Conservation (phyloP, 306 rosid species). For the Cucurbita ficifolia region DNA sequence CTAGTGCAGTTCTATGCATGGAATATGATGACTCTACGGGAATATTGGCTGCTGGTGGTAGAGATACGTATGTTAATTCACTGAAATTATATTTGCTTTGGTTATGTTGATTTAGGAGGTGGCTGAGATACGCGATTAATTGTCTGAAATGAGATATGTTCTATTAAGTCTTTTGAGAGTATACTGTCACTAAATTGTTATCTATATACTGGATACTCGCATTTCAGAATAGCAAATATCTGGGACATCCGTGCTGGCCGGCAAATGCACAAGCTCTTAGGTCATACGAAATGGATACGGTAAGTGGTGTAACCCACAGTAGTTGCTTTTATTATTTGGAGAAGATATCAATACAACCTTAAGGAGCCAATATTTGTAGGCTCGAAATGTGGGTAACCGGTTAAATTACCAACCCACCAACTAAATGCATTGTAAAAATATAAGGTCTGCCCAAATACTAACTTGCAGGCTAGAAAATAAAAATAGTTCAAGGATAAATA, state of each 20-base stretch:
- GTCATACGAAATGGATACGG: constrained; percentile 95
- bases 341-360: not conserved
- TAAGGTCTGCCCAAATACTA: not conserved
- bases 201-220: constrained; percentile 15
- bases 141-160: constrained; percentile 7
- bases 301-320: constrained; percentile 6
- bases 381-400: not conserved
- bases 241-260: constrained; percentile 94
- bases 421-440: not conserved
- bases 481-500: not conserved
- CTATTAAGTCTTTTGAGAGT: not conserved
- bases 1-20: constrained; percentile 91
- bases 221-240: constrained; percentile 64
- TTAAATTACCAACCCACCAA: not conserved
- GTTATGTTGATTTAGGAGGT: constrained; percentile 8
- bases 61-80: constrained; percentile 67
- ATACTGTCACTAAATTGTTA: constrained; percentile 6
- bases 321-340: not conserved
- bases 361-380: not conserved
- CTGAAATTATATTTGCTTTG: constrained; percentile 10
- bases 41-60: constrained; percentile 81
- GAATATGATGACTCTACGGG: constrained; percentile 97
- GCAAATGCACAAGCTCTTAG: constrained; percentile 91
- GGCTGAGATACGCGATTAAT: constrained; percentile 73
- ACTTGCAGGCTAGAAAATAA: not conserved